phyloP scores from a whole-genome alignment of 148 eudicot genomes.

The Fagopyrum tataricum region DNA sequence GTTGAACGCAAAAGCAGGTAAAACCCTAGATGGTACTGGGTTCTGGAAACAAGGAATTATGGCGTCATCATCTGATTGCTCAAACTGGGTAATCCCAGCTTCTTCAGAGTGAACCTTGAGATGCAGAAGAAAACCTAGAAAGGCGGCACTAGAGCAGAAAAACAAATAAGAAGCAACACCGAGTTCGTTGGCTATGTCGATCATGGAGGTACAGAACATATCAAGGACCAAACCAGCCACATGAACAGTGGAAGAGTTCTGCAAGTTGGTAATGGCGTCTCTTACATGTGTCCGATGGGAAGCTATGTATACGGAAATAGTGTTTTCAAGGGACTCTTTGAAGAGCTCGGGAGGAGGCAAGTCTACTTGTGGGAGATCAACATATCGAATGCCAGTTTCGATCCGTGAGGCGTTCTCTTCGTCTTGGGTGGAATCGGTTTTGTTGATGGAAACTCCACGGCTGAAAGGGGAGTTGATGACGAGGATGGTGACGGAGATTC shows the following conservation, averaged over 20 bases:
- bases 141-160: conserved; percentile 15
- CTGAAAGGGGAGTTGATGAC: not conserved
- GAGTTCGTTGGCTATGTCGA: conserved; percentile 26
- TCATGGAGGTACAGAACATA: conserved; percentile 25
- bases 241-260: not conserved
- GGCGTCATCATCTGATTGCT: not conserved
- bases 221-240: conserved; percentile 24
- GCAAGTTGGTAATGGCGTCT: not conserved
- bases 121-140: conserved; percentile 4
- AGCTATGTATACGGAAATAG: conserved; percentile 1
- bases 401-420: too few species aligned
- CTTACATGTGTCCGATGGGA: conserved; percentile 15
- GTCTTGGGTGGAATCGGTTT: not conserved
- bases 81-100: not conserved
- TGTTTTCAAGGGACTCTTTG: not conserved
- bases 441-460: not conserved
- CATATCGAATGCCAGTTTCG: not conserved
- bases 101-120: not conserved
- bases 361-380: conserved; percentile 1
- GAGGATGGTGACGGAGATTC: conserved; percentile 6
- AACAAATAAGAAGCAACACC: conserved; percentile 22
- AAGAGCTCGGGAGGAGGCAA: not conserved
- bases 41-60: conserved; percentile 9
- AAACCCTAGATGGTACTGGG: conserved; percentile 13
- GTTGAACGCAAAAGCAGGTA: conserved; percentile 13